Conservation (phyloP, 2,329 filamentous ascomycete genomes). For the Trichoderma afroharzianum region DNA sequence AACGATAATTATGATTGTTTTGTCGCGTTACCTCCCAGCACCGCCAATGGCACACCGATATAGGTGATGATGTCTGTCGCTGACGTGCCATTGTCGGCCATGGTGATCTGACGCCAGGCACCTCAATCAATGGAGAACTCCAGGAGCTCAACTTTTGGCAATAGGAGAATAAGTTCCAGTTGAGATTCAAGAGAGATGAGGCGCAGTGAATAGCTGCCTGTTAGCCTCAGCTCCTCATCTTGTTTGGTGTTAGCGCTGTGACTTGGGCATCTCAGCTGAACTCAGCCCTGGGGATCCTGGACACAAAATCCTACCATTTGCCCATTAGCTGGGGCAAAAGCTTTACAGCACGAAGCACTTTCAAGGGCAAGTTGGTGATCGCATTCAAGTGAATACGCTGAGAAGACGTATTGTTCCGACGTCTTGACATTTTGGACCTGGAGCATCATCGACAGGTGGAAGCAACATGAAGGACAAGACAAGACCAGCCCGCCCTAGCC, state of each 20-base stretch:
- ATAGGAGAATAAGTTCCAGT: background rate
- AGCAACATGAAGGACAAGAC: no score
- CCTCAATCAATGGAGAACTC: background rate
- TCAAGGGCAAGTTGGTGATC: rapidly evolving
- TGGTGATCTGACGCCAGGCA: background rate
- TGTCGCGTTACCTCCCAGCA: slow-evolving; percentile 42
- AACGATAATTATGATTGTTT: background rate
- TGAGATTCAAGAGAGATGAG: background rate
- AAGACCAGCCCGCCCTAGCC: background rate
- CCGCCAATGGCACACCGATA: slow-evolving; percentile 55
- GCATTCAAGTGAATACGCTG: background rate
- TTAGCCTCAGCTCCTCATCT: background rate
- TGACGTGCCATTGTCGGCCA: slow-evolving; percentile 33
- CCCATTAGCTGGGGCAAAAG: background rate
- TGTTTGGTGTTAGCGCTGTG: slow-evolving; percentile 5
- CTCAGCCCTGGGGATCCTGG: background rate
- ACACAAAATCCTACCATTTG: background rate
- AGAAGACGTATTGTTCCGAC: background rate
- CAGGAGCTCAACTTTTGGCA: background rate
- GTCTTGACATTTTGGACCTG: background rate
- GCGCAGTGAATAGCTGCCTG: background rate
- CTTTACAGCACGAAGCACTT: background rate
- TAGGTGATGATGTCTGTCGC: slow-evolving; percentile 53
- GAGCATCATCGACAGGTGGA: background rate
- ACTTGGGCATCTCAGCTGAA: slow-evolving; percentile 6